Evolutionary conservation across 495 filamentous ascomycete species (phyloP).

Genomic region (Glarea lozoyensis): DNA sequence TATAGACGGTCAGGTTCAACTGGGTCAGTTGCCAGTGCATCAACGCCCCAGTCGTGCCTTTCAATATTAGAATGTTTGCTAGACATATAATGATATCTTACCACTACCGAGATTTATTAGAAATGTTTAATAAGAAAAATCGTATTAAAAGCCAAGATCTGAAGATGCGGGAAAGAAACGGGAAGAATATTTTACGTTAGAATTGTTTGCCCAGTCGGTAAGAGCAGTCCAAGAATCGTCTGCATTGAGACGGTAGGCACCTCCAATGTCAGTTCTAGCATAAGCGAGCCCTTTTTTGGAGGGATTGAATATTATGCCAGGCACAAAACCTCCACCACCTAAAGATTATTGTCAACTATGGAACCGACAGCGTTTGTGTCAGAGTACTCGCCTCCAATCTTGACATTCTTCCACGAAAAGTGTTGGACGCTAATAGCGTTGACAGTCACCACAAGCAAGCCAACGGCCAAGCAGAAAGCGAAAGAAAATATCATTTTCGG

Average conservation of each 20-base stretch:
- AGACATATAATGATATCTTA: slow-evolving; percentile 1
- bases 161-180: too few species aligned
- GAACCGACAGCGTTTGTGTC: not conserved
- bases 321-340: slow-evolving; percentile 53
- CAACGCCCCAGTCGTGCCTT: slow-evolving; percentile 46
- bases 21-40: slow-evolving; percentile 49
- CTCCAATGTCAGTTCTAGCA: slow-evolving; percentile 54
- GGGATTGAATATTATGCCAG: slow-evolving; percentile 51
- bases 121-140: too few species aligned
- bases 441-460: not conserved
- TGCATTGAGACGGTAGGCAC: slow-evolving; percentile 46
- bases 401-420: slow-evolving; percentile 1
- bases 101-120: too few species aligned
- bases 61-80: slow-evolving; percentile 1
- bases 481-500: not conserved
- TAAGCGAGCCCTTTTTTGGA: slow-evolving; percentile 48
- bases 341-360: not conserved
- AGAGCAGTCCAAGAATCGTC: slow-evolving; percentile 50
- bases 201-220: slow-evolving; percentile 39
- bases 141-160: too few species aligned
- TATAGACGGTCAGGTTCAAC: slow-evolving; percentile 45
- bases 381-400: not conserved
- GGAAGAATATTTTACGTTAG: slow-evolving; percentile 32
- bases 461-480: not conserved
- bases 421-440: not conserved